Evolutionary conservation across 306 rosid species (phyloP), one percentile per base, ranked within the genome.

Genomic region (Leucaena leucocephala): DNA sequence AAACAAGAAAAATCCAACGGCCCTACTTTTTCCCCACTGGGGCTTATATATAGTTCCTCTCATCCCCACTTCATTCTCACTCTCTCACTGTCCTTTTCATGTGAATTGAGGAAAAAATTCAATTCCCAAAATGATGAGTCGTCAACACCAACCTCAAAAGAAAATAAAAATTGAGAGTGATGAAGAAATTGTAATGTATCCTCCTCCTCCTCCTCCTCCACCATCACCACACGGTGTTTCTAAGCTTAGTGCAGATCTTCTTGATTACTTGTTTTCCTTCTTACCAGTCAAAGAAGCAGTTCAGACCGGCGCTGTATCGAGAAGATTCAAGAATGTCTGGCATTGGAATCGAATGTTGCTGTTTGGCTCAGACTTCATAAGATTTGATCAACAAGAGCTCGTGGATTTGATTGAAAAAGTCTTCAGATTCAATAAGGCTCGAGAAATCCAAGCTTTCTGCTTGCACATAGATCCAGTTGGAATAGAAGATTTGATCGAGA

Each of bases 211-310:
- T 0, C 69, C 61, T 2, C 61, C 27, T 0, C 21, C 58, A 5
- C 22, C 58, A 15, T 22, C 58, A 74, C 4, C 21, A 4, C 2
- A 6, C 3, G 19, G 3, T 8, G 2, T 1, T 17, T 27, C 27
- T 27, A 16, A 59, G 13, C 80, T 78, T 49, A 77, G 75, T 0
- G 49, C 35, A 0, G 87, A 86, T 5, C 0, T 86, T 15, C 2
- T 88, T 1, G 78, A 80, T 1, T 2, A 59, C 2, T 16, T 89
- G 8, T 35, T 89, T 69, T 14, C 85, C 0, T 68, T 86, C 35
- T 45, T 89, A 13, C 83, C 92, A 0, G 45, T 86, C 35, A 78
- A 34, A 65, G 16, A 68, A 0, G 83, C 84, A 6, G 46, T 71
- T 0, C 22, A 33, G 16, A 11, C 11, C 4, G 50, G 67, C 36